A percentile compares a stretch with the other conserved stretches of the same genome.
These are phyloP conservation scores for Mycena metata DNA, from an alignment of 768 basidiomycete species.

Conservation along the genomic window DNA sequence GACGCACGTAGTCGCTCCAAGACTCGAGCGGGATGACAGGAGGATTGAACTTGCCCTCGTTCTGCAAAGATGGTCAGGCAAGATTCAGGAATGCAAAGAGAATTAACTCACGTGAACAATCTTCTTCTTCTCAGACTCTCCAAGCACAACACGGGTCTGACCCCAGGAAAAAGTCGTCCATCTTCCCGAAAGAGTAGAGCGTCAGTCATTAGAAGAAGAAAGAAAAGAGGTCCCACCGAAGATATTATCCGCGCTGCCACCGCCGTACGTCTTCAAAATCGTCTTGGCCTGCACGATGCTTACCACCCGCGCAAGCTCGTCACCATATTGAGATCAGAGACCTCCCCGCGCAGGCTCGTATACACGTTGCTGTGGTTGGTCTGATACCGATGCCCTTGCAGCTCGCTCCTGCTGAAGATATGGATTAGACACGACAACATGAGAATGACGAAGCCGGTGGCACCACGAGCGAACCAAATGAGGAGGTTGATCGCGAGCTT, in stretches of 20 bases:
- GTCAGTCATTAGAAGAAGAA: slow-evolving; percentile 95
- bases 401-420: slow-evolving; percentile 85
- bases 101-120: slow-evolving; percentile 96
- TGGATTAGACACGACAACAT: no score
- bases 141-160: slow-evolving; percentile 90
- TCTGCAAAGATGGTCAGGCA: no score
- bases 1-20: slow-evolving; percentile 93
- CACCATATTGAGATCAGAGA: slow-evolving; percentile 86
- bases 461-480: slow-evolving; percentile 95
- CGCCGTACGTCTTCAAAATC: slow-evolving; percentile 84
- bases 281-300: slow-evolving; percentile 81
- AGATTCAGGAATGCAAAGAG: no score
- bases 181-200: slow-evolving; percentile 95
- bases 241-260: slow-evolving; percentile 75
- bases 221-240: slow-evolving; percentile 82
- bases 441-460: slow-evolving; percentile 92
- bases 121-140: slow-evolving; percentile 95
- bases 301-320: slow-evolving; percentile 74
- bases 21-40: slow-evolving; percentile 93
- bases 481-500: slow-evolving; percentile 95
- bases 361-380: slow-evolving; percentile 81
- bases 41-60: slow-evolving; percentile 98
- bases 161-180: slow-evolving; percentile 99
- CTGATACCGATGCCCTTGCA: slow-evolving; percentile 74
- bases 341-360: slow-evolving; percentile 91